These are phyloP conservation scores for Saccharata proteae DNA, from an alignment of 2,329 filamentous ascomycete species.

Conservation along the genomic window DNA sequence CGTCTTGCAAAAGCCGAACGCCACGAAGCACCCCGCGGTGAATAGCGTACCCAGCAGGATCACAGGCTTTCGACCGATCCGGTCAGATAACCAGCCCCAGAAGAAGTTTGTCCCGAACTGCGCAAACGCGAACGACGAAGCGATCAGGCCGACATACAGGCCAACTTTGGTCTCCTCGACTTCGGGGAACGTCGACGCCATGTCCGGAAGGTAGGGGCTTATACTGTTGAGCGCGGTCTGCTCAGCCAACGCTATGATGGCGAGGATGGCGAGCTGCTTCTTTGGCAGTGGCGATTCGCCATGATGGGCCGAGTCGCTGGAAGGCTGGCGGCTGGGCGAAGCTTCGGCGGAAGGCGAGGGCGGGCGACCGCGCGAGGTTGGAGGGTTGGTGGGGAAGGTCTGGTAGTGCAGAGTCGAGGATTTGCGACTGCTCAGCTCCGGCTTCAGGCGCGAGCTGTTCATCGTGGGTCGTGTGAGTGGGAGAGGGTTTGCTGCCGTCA, in stretches of 20 bases:
- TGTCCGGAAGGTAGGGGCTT: slow-evolving; percentile 83
- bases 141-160: slow-evolving; percentile 80
- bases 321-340: slow-evolving; percentile 14
- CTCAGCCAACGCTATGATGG: slow-evolving; percentile 79
- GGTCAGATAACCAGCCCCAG: slow-evolving; percentile 76
- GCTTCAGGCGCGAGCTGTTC: background rate
- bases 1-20: slow-evolving; percentile 74
- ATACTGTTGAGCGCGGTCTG: slow-evolving; percentile 97
- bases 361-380: slow-evolving; percentile 49
- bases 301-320: slow-evolving; percentile 25
- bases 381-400: slow-evolving; percentile 67
- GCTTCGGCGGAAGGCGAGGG: slow-evolving; percentile 20
- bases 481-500: too few species aligned
- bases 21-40: slow-evolving; percentile 67
- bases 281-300: slow-evolving; percentile 66
- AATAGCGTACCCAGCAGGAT: slow-evolving; percentile 73
- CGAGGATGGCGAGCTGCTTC: slow-evolving; percentile 71
- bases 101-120: slow-evolving; percentile 88
- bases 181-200: slow-evolving; percentile 77
- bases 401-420: slow-evolving; percentile 59
- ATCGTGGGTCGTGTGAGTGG: too few species aligned
- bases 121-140: slow-evolving; percentile 81
- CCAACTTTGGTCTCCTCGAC: slow-evolving; percentile 61
- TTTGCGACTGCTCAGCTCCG: slow-evolving; percentile 25
- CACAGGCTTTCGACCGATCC: slow-evolving; percentile 69